Percentiles rank a stretch among this genome's conserved stretches.
These are phyloP conservation scores for Danielia reshetovae DNA, from an alignment of 805 yeast species.

Conservation along the genomic window DNA sequence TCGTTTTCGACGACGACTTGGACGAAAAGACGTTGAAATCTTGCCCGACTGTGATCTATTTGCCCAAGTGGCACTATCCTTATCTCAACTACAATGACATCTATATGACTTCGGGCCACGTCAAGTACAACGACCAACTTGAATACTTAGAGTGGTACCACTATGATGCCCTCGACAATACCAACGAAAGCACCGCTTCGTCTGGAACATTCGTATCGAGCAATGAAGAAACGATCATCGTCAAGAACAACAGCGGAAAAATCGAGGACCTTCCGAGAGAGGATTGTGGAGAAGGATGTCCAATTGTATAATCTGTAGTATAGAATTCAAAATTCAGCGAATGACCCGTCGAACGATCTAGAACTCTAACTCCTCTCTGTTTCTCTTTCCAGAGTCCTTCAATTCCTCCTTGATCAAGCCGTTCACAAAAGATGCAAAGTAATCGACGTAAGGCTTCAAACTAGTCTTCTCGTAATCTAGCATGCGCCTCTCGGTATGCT, in stretches of 20 bases:
- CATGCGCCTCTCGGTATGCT: constrained; percentile 14
- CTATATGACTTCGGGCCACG: constrained; percentile 52
- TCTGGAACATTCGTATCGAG: constrained; percentile 7
- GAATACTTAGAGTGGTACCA: constrained; percentile 75
- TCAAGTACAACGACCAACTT: constrained; percentile 45
- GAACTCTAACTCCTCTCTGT: constrained; percentile 29
- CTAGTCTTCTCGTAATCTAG: constrained; percentile 61
- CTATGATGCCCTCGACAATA: constrained; percentile 21
- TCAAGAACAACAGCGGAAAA: constrained; percentile 36
- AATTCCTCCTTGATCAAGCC: constrained; percentile 54
- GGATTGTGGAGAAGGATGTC: constrained; percentile 5
- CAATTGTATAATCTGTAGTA: neutral
- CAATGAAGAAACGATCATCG: constrained; percentile 28
- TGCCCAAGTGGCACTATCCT: constrained; percentile 73
- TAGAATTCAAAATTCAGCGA: neutral
- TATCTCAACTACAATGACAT: constrained; percentile 44
- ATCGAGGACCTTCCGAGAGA: constrained; percentile 20
- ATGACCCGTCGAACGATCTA: neutral
- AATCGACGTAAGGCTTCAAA: constrained; percentile 65
- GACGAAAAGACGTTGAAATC: neutral
- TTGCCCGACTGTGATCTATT: constrained; percentile 54
- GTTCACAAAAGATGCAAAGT: constrained; percentile 61
- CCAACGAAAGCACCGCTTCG: constrained; percentile 2
- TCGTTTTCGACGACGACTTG: constrained; percentile 24
- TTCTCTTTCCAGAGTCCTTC: constrained; percentile 25